Evolutionary conservation across 1,284 basidiomycete species (phyloP).

Genomic region (Anthracocystis walkeri): DNA sequence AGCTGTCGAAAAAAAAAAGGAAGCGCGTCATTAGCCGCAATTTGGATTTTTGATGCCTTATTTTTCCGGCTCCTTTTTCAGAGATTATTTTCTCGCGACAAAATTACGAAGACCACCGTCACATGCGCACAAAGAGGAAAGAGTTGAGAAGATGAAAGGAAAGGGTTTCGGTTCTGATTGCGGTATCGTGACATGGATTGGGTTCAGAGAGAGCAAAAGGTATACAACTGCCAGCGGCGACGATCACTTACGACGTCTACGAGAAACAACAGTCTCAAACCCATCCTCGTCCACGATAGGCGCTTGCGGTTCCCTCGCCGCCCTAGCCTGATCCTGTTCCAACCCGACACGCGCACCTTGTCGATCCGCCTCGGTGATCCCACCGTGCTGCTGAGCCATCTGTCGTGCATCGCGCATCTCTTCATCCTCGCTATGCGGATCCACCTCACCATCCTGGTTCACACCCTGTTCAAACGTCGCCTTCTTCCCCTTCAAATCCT

Average conservation of each 20-base stretch:
- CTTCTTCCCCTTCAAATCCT: conserved; percentile 51
- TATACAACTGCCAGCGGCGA: too few species aligned
- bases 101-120: too few species aligned
- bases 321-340: conserved; percentile 32
- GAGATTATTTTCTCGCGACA: too few species aligned
- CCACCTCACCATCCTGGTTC: conserved; percentile 39
- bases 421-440: conserved; percentile 41
- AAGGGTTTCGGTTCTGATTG: too few species aligned
- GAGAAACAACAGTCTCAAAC: conserved; percentile 62
- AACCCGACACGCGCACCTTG: conserved; percentile 28
- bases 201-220: too few species aligned
- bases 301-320: conserved; percentile 27
- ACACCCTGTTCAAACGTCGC: conserved; percentile 25
- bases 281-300: conserved; percentile 63
- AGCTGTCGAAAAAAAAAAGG: conserved; percentile 22
- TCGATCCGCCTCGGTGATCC: conserved; percentile 41
- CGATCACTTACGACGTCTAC: conserved; percentile 44
- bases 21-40: too few species aligned
- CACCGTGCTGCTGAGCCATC: conserved; percentile 42
- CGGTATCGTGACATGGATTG: too few species aligned
- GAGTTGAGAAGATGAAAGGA: too few species aligned
- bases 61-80: neutral
- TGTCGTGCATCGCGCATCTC: conserved; percentile 36
- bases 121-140: too few species aligned
- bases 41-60: neutral